Percentiles rank a stretch among this genome's conserved stretches.
Evolutionary conservation across 164 flowering plant genomes (phyloP).

Genomic region (Vitis rotundifolia): DNA sequence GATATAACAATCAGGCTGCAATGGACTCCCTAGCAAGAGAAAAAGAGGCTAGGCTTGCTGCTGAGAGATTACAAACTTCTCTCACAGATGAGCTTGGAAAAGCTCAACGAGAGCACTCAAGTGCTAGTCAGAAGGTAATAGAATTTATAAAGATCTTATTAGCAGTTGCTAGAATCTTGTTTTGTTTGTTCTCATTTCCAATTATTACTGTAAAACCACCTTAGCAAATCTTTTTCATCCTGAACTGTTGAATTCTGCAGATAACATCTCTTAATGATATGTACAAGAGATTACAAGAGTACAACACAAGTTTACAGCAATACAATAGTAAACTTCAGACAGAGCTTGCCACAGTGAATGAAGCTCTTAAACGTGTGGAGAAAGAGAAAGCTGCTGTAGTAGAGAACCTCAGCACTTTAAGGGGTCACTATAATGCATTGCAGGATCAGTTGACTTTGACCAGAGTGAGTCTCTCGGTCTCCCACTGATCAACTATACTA

Average conservation of each 20-base stretch:
- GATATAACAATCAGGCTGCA: conserved; percentile 31
- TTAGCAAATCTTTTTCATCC: background rate
- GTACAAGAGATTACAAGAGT: conserved; percentile 85
- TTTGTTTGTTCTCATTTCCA: background rate
- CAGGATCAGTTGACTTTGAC: conserved; percentile 66
- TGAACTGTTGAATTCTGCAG: conserved; percentile 33
- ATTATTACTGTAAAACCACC: background rate
- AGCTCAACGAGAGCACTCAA: conserved; percentile 48
- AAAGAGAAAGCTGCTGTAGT: conserved; percentile 74
- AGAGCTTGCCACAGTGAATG: conserved; percentile 69
- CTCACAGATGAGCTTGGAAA: conserved; percentile 52
- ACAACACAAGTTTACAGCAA: conserved; percentile 86
- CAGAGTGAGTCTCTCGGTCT: conserved; percentile 48
- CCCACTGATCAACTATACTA: too few relatives aligned
- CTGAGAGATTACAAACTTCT: conserved; percentile 49
- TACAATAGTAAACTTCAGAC: conserved; percentile 88
- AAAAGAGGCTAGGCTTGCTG: conserved; percentile 46
- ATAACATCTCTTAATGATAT: conserved; percentile 60
- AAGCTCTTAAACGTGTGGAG: conserved; percentile 65
- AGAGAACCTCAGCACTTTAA: conserved; percentile 68
- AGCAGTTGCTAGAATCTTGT: too few relatives aligned
- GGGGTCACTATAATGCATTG: conserved; percentile 57
- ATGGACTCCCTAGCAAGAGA: conserved; percentile 54
- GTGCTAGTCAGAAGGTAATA: conserved; percentile 67
- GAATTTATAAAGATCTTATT: background rate